phyloP scores from a whole-genome alignment of 2,329 filamentous ascomycete genomes.

The Dothidotthia symphoricarpi region DNA sequence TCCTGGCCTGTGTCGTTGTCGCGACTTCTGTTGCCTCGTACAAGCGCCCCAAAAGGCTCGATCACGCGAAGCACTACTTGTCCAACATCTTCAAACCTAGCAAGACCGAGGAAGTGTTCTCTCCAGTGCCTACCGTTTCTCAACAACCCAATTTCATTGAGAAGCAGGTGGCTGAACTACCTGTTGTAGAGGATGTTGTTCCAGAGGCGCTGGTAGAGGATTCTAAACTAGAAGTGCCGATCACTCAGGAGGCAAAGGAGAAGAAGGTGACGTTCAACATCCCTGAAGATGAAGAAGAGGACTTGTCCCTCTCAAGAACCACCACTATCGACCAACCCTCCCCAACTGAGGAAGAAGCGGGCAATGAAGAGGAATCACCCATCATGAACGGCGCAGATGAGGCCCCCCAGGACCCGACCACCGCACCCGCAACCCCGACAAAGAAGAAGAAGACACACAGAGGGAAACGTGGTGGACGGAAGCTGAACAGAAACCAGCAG shows the following conservation, averaged over 20 bases:
- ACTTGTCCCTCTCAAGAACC: constrained; percentile 34
- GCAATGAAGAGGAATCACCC: constrained; percentile 11
- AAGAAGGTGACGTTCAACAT: constrained; percentile 37
- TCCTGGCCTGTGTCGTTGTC: constrained; percentile 13
- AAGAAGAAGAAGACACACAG: constrained; percentile 53
- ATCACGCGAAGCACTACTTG: constrained; percentile 17
- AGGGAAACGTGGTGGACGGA: constrained; percentile 49
- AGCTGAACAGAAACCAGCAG: constrained; percentile 45
- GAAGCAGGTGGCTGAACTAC: constrained; percentile 2
- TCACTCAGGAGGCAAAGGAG: constrained; percentile 25
- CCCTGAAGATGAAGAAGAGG: constrained; percentile 33
- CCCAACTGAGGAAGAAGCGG: constrained; percentile 15
- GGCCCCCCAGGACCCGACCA: constrained; percentile 21
- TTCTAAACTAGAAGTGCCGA: constrained; percentile 4
- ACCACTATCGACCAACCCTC: constrained; percentile 34
- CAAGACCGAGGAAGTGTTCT: constrained; percentile 9
- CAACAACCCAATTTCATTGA: constrained; percentile 5
- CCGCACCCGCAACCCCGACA: constrained; percentile 26
- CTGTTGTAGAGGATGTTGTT: constrained; percentile 5
- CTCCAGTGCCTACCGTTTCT: constrained; percentile 9
- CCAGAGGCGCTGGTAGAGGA: constrained; percentile 8
- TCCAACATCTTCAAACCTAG: constrained; percentile 11
- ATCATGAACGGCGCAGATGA: constrained; percentile 15
- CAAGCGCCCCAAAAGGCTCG: constrained; percentile 14
- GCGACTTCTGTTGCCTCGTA: constrained; percentile 13